phyloP scores from a whole-genome alignment of 495 filamentous ascomycete genomes.

The Diplogelasinospora grovesii region DNA sequence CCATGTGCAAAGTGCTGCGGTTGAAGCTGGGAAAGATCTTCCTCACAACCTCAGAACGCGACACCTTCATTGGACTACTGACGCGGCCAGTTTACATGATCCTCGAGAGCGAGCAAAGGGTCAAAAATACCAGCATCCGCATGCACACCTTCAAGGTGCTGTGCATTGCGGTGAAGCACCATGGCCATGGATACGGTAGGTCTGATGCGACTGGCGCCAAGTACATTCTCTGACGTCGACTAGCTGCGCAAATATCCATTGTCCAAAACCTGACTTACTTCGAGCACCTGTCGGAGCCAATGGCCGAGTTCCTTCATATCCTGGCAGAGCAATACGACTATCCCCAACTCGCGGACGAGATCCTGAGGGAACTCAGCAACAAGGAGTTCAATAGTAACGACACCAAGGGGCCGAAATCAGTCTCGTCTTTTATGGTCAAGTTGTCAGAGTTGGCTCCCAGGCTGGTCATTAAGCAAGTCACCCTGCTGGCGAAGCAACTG shows the following conservation, averaged over 20 bases:
- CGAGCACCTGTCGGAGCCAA: slow-evolving; percentile 94
- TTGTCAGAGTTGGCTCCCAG: slow-evolving; percentile 93
- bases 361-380: slow-evolving; percentile 86
- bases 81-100: slow-evolving; percentile 92
- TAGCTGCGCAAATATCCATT: slow-evolving; percentile 95
- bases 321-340: slow-evolving; percentile 97
- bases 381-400: slow-evolving; percentile 98
- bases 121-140: slow-evolving; percentile 82
- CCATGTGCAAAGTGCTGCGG: slow-evolving; percentile 93
- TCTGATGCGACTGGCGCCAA: slow-evolving; percentile 12
- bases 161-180: slow-evolving; percentile 95
- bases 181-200: slow-evolving; percentile 92
- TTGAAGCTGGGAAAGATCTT: slow-evolving; percentile 89
- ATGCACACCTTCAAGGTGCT: slow-evolving; percentile 98
- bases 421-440: slow-evolving; percentile 92
- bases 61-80: slow-evolving; percentile 88
- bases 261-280: slow-evolving; percentile 97
- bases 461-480: slow-evolving; percentile 95
- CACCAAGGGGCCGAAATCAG: slow-evolving; percentile 88
- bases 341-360: slow-evolving; percentile 89
- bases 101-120: slow-evolving; percentile 86
- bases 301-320: slow-evolving; percentile 98
- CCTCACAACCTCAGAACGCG: slow-evolving; percentile 89
- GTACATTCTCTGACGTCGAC: slow-evolving; percentile 17
- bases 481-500: slow-evolving; percentile 81